Percentiles rank a stretch among this genome's conserved stretches.
These are phyloP conservation scores for Arachnomyces sp. DNA, from an alignment of 2,329 filamentous ascomycete genomes.

Conservation along the genomic window DNA sequence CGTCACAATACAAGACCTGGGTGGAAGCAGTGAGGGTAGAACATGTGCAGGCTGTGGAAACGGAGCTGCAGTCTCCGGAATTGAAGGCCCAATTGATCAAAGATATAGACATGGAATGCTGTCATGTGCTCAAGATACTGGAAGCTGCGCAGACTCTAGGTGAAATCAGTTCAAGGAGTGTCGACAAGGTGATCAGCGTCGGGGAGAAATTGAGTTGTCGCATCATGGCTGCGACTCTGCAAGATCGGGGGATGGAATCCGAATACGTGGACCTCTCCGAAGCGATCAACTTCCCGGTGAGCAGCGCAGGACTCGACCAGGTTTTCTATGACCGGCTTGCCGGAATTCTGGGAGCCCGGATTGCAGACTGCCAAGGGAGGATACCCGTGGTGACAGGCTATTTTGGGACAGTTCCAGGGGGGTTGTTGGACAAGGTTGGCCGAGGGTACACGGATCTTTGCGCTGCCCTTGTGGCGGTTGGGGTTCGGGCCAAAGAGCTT, in stretches of 20 bases:
- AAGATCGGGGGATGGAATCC: conserved; percentile 71
- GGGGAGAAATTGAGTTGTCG: conserved; percentile 93
- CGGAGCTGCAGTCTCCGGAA: conserved; percentile 49
- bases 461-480: conserved; percentile 83
- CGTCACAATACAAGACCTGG: conserved; percentile 59
- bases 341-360: conserved; percentile 52
- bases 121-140: conserved; percentile 66
- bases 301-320: conserved; percentile 46
- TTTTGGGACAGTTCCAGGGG: conserved; percentile 87
- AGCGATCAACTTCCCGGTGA: conserved; percentile 53
- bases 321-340: conserved; percentile 62
- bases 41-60: conserved; percentile 64
- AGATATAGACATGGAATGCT: conserved; percentile 70
- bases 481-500: conserved; percentile 74
- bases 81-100: conserved; percentile 52
- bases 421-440: conserved; percentile 82
- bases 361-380: conserved; percentile 55
- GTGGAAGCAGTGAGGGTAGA: conserved; percentile 76
- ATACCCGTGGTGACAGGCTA: conserved; percentile 84
- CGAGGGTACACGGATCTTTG: conserved; percentile 96
- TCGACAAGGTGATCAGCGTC: conserved; percentile 85
- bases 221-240: conserved; percentile 77
- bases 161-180: conserved; percentile 68
- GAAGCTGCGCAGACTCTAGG: conserved; percentile 52
- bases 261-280: conserved; percentile 88